These are phyloP conservation scores for Exophiala bonariae DNA, from an alignment of 2,329 filamentous ascomycete genomes.

Conservation along the genomic window DNA sequence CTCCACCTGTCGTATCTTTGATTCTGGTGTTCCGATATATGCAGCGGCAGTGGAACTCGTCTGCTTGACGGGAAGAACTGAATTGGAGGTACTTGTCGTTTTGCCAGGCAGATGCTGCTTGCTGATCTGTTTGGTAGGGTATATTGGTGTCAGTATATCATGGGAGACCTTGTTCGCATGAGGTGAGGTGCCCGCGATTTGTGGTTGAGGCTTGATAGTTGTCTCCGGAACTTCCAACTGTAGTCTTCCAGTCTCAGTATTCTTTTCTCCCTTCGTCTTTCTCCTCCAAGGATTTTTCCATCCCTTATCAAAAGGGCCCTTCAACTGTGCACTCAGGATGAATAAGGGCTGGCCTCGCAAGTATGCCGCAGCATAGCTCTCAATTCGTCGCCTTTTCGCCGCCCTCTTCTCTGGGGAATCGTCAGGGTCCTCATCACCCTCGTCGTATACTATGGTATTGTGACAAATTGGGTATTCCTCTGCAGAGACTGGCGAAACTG, in stretches of 20 bases:
- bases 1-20: conserved; percentile 14
- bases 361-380: conserved; percentile 41
- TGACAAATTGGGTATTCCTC: conserved; percentile 22
- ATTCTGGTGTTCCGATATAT: too few relatives aligned
- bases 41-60: too few relatives aligned
- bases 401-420: conserved; percentile 22
- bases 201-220: background rate
- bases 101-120: too few relatives aligned
- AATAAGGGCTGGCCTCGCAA: conserved; percentile 43
- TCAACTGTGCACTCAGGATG: conserved; percentile 46
- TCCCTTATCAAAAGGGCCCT: conserved; percentile 43
- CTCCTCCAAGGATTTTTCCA: conserved; percentile 49
- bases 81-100: too few relatives aligned
- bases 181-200: too few relatives aligned
- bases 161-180: too few relatives aligned
- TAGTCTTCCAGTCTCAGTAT: background rate
- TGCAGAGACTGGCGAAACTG: conserved; percentile 21
- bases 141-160: too few relatives aligned
- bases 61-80: too few relatives aligned
- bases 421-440: conserved; percentile 6
- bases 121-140: too few relatives aligned
- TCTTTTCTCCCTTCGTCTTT: conserved; percentile 25
- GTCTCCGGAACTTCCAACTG: background rate
- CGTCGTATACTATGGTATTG: conserved; percentile 22
- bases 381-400: conserved; percentile 44